Conservation (phyloP, 768 basidiomycete genomes). For the Termitomyces sp. region DNA sequence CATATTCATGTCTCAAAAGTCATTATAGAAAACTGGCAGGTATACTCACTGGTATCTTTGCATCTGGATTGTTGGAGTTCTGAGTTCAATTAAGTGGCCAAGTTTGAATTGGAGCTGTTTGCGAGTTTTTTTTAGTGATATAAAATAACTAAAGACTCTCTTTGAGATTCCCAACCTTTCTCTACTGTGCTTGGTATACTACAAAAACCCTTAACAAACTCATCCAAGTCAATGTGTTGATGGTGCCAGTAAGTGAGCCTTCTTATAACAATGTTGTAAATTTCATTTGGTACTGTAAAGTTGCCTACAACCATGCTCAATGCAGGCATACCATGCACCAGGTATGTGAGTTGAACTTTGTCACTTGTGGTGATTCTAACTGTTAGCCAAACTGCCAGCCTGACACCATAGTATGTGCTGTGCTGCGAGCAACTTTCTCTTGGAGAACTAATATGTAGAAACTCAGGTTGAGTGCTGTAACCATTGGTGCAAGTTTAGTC, state of each 20-base stretch:
- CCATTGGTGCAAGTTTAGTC: constrained; percentile 48
- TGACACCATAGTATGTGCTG: background rate
- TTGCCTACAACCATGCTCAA: background rate
- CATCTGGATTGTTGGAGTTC: background rate
- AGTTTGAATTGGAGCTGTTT: background rate
- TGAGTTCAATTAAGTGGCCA: background rate
- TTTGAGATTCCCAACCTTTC: background rate
- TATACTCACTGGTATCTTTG: background rate
- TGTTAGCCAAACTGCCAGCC: background rate
- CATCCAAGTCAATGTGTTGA: background rate
- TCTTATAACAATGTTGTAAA: background rate
- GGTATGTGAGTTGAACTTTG: background rate
- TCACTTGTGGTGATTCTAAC: background rate
- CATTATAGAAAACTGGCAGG: background rate
- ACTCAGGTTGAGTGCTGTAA: constrained; percentile 10
- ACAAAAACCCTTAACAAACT: background rate
- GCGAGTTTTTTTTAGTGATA: background rate
- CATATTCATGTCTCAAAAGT: background rate
- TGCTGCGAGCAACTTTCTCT: background rate
- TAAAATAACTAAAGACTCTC: background rate
- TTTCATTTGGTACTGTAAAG: background rate
- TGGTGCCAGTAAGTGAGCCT: background rate
- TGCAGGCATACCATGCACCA: background rate
- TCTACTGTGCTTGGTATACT: background rate
- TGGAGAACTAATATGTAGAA: background rate